phyloP scores from a whole-genome alignment of 1,139 yeast species.

The Hemisphaericaspora xylofermentans region DNA sequence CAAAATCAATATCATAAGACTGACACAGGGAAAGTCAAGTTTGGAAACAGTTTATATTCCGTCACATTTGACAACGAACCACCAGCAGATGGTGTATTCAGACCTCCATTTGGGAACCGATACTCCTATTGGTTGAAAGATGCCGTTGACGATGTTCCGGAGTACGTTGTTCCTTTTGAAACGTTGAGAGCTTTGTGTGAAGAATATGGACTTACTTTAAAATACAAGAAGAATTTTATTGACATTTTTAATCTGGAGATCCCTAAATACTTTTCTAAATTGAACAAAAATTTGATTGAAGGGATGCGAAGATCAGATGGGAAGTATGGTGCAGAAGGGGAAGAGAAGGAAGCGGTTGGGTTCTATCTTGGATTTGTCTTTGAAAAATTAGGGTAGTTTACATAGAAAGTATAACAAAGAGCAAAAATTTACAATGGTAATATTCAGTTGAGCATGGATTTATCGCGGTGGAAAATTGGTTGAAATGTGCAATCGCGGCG shows the following conservation, averaged over 20 bases:
- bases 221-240: constrained; percentile 73
- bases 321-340: constrained; percentile 82
- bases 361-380: constrained; percentile 81
- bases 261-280: constrained; percentile 57
- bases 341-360: constrained; percentile 85
- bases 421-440: neutral
- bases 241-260: constrained; percentile 82
- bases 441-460: neutral
- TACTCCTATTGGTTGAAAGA: constrained; percentile 82
- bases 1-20: constrained; percentile 40
- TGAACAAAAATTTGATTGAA: constrained; percentile 65
- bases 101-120: constrained; percentile 78
- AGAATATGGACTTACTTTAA: constrained; percentile 74
- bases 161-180: constrained; percentile 96
- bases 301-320: constrained; percentile 78
- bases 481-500: too few relatives aligned
- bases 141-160: constrained; percentile 96
- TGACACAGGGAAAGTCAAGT: constrained; percentile 45
- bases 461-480: neutral
- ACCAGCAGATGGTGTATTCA: constrained; percentile 68
- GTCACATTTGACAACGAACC: constrained; percentile 78
- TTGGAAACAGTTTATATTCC: constrained; percentile 84
- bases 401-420: neutral
- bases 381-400: constrained; percentile 40
- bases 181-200: constrained; percentile 78